Evolutionary conservation across 2,329 filamentous ascomycete species (phyloP).

Genomic region (Trichoderma sp.): DNA sequence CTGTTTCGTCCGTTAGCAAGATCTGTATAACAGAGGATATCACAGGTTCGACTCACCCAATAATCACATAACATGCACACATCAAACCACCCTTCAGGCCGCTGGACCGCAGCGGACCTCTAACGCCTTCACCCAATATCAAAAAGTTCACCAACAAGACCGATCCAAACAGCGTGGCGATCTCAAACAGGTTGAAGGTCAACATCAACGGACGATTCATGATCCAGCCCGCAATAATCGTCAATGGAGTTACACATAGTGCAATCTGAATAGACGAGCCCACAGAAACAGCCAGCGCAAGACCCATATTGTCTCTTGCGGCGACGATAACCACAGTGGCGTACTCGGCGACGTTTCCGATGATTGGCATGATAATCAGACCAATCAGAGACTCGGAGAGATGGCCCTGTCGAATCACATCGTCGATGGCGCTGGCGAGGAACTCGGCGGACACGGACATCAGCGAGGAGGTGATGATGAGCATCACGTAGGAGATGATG

Average conservation of each 20-base stretch:
- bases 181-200: constrained; percentile 77
- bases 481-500: constrained; percentile 52
- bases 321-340: constrained; percentile 65
- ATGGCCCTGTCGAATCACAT: constrained; percentile 52
- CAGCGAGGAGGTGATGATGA: constrained; percentile 58
- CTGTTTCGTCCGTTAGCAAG: constrained; percentile 1
- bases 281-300: constrained; percentile 64
- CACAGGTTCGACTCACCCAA: constrained; percentile 41
- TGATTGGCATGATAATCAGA: constrained; percentile 64
- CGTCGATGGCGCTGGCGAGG: constrained; percentile 62
- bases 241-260: constrained; percentile 62
- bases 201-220: constrained; percentile 62
- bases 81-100: constrained; percentile 59
- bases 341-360: constrained; percentile 66
- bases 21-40: neutral
- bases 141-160: constrained; percentile 75
- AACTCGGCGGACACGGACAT: constrained; percentile 66
- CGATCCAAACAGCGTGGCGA: constrained; percentile 70
- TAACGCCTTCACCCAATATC: constrained; percentile 69
- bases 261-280: constrained; percentile 66
- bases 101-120: constrained; percentile 62
- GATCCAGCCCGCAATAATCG: constrained; percentile 63
- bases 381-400: constrained; percentile 63
- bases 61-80: constrained; percentile 58
- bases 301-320: constrained; percentile 63